Base-by-base conservation (phyloP, 192 early-diverging fungal genomes). In the Obelidium mucronatum region DNA sequence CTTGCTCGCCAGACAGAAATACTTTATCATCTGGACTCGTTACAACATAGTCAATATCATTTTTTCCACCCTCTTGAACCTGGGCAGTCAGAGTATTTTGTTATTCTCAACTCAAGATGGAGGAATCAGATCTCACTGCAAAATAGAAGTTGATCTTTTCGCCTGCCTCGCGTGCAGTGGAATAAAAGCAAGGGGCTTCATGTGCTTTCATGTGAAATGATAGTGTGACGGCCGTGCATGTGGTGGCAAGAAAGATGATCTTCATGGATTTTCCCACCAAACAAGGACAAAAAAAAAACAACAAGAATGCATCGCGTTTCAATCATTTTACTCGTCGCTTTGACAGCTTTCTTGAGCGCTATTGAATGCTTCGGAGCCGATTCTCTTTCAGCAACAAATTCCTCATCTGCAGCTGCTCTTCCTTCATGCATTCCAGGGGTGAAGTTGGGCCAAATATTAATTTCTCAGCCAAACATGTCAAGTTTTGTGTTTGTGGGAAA, bases 1-100 rank as follows among this genome's bases (percentile, higher is more conserved):
- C 95, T 40, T 92, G 90, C 66, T 94, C 89, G 67, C 93, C 94
- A 44, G 75, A 78, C 63, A 96, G 80, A 30, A 98, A 67, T 61
- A 87, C 75, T 42, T 86, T 89, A 53, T 82, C 84, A 76, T 90
- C 83, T 42, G 96, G 96, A 33, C 87, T 93, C 35, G 79, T 88
- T 35, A 97, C 93, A 30, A 90, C 88, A 69, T 93, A 98, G 83
- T 99, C 96, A 39, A 99, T 92, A 79, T 99, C 97, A 82, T 97
- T 98, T 40, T 92, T 87, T 74, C 96, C 96, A 37, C 97, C 97
- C 54, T 90, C 86, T 88, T 99, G 97, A 40, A 96, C 95, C 95
- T 96, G 44, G 22, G 30, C 48, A 26, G 39, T 0, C 19, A 44
- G 30, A n/a, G n/a, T n/a, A n/a, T n/a, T n/a, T n/a, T n/a, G n/a